These are phyloP conservation scores for Podospora pseudoanserina DNA, from an alignment of 495 filamentous ascomycete species.

Conservation along the genomic window DNA sequence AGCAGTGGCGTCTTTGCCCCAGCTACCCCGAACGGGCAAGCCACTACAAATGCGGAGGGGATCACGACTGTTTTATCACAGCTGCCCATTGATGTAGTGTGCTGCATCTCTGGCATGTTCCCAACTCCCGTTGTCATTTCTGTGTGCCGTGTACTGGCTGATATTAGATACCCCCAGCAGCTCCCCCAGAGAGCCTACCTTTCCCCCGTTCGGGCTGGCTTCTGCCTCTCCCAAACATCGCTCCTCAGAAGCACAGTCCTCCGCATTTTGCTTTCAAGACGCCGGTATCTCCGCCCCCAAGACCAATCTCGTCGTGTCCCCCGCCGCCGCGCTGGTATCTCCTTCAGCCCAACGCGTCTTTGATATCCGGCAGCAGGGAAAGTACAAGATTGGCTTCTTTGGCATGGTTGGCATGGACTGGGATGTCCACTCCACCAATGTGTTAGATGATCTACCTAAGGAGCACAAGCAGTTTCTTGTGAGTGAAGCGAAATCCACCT, in stretches of 20 bases:
- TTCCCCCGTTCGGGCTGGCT: background rate
- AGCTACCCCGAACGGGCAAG: background rate
- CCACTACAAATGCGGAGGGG: background rate
- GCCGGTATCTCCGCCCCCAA: background rate
- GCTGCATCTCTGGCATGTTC: conserved; percentile 1
- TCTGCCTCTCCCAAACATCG: background rate
- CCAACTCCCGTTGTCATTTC: background rate
- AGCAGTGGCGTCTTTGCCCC: conserved; percentile 8
- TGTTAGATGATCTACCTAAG: background rate
- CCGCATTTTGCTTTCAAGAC: background rate
- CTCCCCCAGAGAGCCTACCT: background rate
- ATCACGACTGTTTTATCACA: background rate
- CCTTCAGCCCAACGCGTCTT: background rate
- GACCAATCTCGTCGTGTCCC: background rate
- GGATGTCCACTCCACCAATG: background rate
- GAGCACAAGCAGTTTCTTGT: background rate
- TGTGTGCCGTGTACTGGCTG: background rate
- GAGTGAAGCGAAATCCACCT: background rate
- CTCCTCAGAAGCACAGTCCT: background rate
- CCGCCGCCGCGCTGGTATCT: background rate
- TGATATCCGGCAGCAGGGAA: background rate
- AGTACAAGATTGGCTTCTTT: conserved; percentile 5
- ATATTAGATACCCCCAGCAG: background rate
- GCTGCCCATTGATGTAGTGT: conserved; percentile 6
- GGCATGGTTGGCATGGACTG: conserved; percentile 6